A percentile compares a stretch with the other conserved stretches of the same genome.
Evolutionary conservation across 495 filamentous ascomycete species (phyloP).

Genomic region (Podospora australis): DNA sequence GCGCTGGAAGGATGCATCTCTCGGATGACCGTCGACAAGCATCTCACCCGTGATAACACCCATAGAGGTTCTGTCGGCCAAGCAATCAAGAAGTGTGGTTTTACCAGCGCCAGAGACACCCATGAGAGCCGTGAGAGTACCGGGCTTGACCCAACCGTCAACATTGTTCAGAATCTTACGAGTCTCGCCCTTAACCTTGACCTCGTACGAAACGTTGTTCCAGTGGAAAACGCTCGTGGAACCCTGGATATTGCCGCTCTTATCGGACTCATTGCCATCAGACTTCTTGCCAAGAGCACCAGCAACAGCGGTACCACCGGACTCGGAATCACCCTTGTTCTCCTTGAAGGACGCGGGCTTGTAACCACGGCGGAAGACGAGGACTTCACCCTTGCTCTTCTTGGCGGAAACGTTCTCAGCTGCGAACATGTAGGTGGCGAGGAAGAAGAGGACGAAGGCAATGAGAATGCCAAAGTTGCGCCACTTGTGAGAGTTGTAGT

Average conservation of each 20-base stretch:
- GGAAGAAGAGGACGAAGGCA: slow-evolving; percentile 64
- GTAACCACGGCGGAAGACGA: slow-evolving; percentile 76
- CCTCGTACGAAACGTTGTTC: slow-evolving; percentile 79
- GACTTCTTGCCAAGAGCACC: slow-evolving; percentile 27
- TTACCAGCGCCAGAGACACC: slow-evolving; percentile 69
- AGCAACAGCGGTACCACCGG: slow-evolving; percentile 41
- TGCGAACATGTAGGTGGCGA: slow-evolving; percentile 57
- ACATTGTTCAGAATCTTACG: slow-evolving; percentile 77
- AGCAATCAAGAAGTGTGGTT: slow-evolving; percentile 64
- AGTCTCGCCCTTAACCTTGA: slow-evolving; percentile 73
- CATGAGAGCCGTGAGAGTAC: slow-evolving; percentile 86
- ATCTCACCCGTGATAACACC: slow-evolving; percentile 82
- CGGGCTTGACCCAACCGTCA: slow-evolving; percentile 87
- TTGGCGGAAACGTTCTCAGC: slow-evolving; percentile 72
- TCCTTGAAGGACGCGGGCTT: slow-evolving; percentile 53
- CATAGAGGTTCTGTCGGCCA: slow-evolving; percentile 76
- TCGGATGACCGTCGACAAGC: slow-evolving; percentile 69
- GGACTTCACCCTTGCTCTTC: slow-evolving; percentile 81
- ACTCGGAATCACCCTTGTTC: slow-evolving; percentile 47
- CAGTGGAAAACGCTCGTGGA: slow-evolving; percentile 71
- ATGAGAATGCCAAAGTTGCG: slow-evolving; percentile 77
- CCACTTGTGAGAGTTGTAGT: slow-evolving; percentile 61
- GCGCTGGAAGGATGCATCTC: slow-evolving; percentile 78
- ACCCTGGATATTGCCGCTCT: slow-evolving; percentile 48
- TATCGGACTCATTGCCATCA: slow-evolving; percentile 35